Base-by-base conservation (phyloP, 176 grass and related monocot genomes). In the Phoenix dactylifera region DNA sequence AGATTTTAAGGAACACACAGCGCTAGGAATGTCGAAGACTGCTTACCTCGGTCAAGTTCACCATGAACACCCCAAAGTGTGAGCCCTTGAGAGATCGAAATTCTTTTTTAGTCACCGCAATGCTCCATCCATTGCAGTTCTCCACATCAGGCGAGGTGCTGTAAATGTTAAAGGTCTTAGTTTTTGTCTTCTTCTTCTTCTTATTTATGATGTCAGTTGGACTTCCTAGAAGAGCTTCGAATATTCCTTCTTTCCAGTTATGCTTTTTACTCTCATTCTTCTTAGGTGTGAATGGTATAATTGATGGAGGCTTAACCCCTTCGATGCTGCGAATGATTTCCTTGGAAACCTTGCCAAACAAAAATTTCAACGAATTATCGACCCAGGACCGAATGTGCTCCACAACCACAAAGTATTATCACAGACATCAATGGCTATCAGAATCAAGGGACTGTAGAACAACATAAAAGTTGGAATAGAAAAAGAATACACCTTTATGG, bases 81-180 rank as follows among this genome's bases (percentile, higher is more conserved):
- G 81, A 79, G 1, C 76, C 76, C 48, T 55, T 67, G 5, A 98
- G 68, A 28, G 67, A 24, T 56, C 85, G 54, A 0, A 98, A 84
- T 26, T 85, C 79, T 10, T 76, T 71, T 48, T 80, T 66, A 26
- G 84, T 88, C 75, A 92, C 81, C 12, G 73, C 63, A n/a, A 64
- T 71, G 76, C 87, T 92, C 93, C 93, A 98, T 1, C 87, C 93
- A 24, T 83, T 86, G 78, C 93, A 88, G 79, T 89, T 98, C 79
- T 92, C 22, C 48, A 85, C 78, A 50, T 98, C 87, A 0, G 83
- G 83, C 56, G 88, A 76, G 60, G 72, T 50, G 14, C 78, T 66
- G 81, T 73, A 92, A 66, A 97, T 85, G 73, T 92, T 98, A 67
- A 98, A 98, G 2, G 79, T 15, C 66, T 59, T 74, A 63, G 54